A percentile compares a stretch with the other conserved stretches of the same genome.
Evolutionary conservation across 1,139 yeast genomes (phyloP).

Genomic region (Diutina mesorugosa): DNA sequence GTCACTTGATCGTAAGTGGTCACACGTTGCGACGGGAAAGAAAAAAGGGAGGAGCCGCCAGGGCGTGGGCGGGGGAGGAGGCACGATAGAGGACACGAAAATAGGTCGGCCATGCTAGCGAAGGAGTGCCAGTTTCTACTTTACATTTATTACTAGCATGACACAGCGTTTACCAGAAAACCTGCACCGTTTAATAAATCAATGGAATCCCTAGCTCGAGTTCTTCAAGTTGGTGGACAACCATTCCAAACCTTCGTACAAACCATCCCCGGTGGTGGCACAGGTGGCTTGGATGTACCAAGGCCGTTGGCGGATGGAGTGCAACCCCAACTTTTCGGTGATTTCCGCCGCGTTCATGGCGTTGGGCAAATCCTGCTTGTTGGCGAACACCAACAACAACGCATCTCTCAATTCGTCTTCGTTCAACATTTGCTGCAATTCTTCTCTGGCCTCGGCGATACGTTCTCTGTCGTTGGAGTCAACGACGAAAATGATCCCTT

Average conservation of each 20-base stretch:
- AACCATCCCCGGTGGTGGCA: slow-evolving; percentile 87
- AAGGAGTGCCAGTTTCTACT: neutral
- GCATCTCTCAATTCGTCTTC: slow-evolving; percentile 92
- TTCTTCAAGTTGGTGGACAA: slow-evolving; percentile 74
- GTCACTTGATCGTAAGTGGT: neutral
- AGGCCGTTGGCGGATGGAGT: slow-evolving; percentile 75
- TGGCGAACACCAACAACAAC: slow-evolving; percentile 75
- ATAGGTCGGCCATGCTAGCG: neutral
- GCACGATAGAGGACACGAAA: neutral
- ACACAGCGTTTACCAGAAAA: slow-evolving; percentile 2
- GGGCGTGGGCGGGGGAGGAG: neutral
- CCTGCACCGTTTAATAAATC: slow-evolving; percentile 2
- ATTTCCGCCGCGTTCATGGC: slow-evolving; percentile 89
- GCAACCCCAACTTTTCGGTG: slow-evolving; percentile 74
- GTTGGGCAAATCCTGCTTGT: slow-evolving; percentile 88
- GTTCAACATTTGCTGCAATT: slow-evolving; percentile 85
- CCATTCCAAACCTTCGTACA: slow-evolving; percentile 89
- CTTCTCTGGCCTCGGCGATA: slow-evolving; percentile 87
- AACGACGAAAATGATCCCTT: slow-evolving; percentile 86
- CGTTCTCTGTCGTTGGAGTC: slow-evolving; percentile 92
- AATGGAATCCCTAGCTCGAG: slow-evolving; percentile 12
- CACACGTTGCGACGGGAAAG: neutral
- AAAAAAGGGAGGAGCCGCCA: neutral
- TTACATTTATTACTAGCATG: neutral
- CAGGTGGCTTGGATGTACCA: slow-evolving; percentile 87